Evolutionary conservation across 805 yeast species (phyloP), one percentile per base, ranked within the genome.

Genomic region (Teunomyces funiuensis): DNA sequence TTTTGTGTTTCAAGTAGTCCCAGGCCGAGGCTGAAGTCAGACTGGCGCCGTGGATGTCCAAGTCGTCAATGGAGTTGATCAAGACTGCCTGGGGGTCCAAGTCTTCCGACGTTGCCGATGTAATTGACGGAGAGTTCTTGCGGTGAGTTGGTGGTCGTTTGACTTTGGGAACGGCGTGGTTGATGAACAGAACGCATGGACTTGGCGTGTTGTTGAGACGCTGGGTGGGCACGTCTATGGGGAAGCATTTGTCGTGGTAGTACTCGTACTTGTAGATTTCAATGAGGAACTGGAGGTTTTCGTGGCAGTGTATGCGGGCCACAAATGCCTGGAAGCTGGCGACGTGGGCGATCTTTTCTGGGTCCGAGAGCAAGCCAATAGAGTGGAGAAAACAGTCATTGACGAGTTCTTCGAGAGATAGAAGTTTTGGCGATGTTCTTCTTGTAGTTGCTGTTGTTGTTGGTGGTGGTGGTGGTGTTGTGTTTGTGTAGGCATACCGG

Each of bases 211-310:
- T 36, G 33, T 44, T 42, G 15, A 42, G 40, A 14, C 42, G 43
- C 10, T 41, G 39, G 14, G 33, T 16, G 17, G 38, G 20, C 25
- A 16, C 5, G 33, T 39, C 22, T 13, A 30, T 37, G 11, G 59
- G 54, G 16, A 37, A 44, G 13, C 53, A 40, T 28, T 50, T 46
- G 37, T 69, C 72, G 62, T 69, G 71, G 39, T 60, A 61, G 52
- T 66, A 61, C 46, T 75, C 78, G 52, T 75, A 75, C 37, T 66
- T 68, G 52, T 54, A 73, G 13, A 74, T 71, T 42, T 70, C 73
- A 4, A 74, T 61, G 22, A 75, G 53, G 44, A 75, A 75, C 33
- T 61, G 53, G 29, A 75, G 58, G 53, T 71, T 74, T 52, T 75
- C 80, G 39, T 60, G 62, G 50, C 76, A 69, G 46, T 75, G 79